Base-by-base conservation (phyloP, 2,329 filamentous ascomycete species). In the Cladobotryum protrusum region DNA sequence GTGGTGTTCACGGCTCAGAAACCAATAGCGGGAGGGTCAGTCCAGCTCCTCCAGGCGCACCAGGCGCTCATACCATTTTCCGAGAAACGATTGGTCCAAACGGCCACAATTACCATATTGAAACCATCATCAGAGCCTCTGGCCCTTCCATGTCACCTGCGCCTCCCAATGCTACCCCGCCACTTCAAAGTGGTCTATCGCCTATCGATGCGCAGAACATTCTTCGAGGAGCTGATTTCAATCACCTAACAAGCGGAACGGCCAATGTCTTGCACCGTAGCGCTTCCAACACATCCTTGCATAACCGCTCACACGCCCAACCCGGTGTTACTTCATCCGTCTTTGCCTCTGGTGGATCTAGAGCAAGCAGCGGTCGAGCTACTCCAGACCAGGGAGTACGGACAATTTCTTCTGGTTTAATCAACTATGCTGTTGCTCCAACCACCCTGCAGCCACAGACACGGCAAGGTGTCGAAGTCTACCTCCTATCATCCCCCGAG, bases 401-500 rank as follows among this genome's bases (percentile, higher is more conserved):
- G 56, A 63, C 68, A 17, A 56, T 57, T 11, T 64, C 60, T n/a
- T 56, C 57, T 12, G 65, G 61, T 20, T 60, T 57, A 45, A 54
- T 61, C 36, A 63, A 61, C 51, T 62, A 55, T 42, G 43, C 59
- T n/a, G 47, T 60, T 33, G 52, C 61, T 11, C 24, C 19, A 29
- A 13, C 36, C 13, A 51, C 55, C 33, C 47, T 44, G 49, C 55
- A 46, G 47, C 52, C 52, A 46, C 54, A 54, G 54, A 43, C 62
- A 15, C 61, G 61, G 32, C 66, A 67, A 19, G 63, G 61, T 2
- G 69, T 74, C 0, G 75, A 80, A 52, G 77, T 83, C 2, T 85
- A 83, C 56, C 76, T 85, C 19, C 61, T 85, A 6, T 78, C 74
- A 14, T 84, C 82, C 0, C 80, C 81, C 1, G 71, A 72, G 39